Percentiles rank a stretch among this genome's conserved stretches.
phyloP scores from a whole-genome alignment of 202 grass and related monocot genomes.

The Hordeum pubiflorum region DNA sequence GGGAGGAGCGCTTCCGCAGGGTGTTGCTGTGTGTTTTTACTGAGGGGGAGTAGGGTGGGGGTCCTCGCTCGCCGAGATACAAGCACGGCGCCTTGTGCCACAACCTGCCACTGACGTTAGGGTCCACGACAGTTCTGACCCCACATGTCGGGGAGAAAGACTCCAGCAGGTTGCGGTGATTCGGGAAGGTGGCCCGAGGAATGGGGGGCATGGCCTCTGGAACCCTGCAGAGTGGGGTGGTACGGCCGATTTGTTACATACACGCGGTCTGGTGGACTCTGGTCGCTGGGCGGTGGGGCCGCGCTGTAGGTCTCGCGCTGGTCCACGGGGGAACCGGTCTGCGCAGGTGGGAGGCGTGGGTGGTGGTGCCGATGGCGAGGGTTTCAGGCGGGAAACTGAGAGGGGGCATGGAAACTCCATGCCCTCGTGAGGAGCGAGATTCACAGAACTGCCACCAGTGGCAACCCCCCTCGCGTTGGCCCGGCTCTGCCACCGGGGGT shows the following conservation, averaged over 20 bases:
- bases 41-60: background rate
- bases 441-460: background rate
- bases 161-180: accelerated
- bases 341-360: background rate
- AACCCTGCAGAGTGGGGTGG: background rate
- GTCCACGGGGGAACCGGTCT: background rate
- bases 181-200: background rate
- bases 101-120: accelerated
- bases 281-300: accelerated
- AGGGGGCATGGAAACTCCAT: background rate
- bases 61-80: background rate
- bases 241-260: background rate
- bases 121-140: accelerated
- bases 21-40: background rate
- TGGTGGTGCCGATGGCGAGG: background rate
- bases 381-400: background rate
- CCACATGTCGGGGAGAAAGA: background rate
- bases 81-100: accelerated
- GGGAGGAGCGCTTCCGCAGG: background rate
- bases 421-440: background rate
- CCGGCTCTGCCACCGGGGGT: background rate
- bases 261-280: background rate
- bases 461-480: background rate
- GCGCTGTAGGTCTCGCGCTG: accelerated
- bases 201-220: slow-evolving; percentile 27